phyloP scores from a whole-genome alignment of 2,329 filamentous ascomycete genomes.

The Teratosphaeria gauchensis region DNA sequence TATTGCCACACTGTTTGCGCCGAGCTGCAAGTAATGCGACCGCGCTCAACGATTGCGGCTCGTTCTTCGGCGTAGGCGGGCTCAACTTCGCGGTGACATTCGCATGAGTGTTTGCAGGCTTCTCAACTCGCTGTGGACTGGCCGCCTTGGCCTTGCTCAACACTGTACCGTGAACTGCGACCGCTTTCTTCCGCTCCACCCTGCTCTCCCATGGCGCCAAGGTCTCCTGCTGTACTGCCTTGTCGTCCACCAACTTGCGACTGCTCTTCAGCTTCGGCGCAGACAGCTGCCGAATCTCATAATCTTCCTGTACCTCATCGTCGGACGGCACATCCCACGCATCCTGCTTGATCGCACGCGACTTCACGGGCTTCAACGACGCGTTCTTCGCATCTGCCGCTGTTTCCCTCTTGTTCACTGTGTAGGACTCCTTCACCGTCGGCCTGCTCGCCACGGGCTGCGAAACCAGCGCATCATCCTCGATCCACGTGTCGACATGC shows the following conservation, averaged over 20 bases:
- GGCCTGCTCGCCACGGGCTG: background rate
- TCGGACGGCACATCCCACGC: background rate
- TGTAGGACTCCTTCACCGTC: slow-evolving; percentile 2
- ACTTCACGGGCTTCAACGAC: background rate
- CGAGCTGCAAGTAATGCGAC: slow-evolving; percentile 15
- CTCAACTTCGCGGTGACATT: background rate
- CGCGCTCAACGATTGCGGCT: slow-evolving; percentile 8
- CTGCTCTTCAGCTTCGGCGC: slow-evolving; percentile 8
- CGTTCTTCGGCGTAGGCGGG: background rate
- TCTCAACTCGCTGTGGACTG: background rate
- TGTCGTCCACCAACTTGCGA: slow-evolving; percentile 10
- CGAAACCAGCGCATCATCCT: slow-evolving; percentile 3
- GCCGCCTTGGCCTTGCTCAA: background rate
- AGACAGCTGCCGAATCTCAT: slow-evolving; percentile 7
- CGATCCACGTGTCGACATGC: slow-evolving; percentile 4
- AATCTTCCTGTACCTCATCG: background rate
- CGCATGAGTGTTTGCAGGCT: background rate
- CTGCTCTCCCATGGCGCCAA: slow-evolving; percentile 21
- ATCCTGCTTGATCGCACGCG: background rate
- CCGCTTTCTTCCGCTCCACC: background rate
- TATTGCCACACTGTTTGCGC: slow-evolving; percentile 3
- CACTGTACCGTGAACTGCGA: background rate
- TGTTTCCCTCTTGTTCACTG: background rate
- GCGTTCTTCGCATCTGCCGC: background rate
- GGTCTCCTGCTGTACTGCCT: background rate